Evolutionary conservation across 192 early-diverging fungal genomes (phyloP), one percentile per base, ranked within the genome.

Genomic region (Coemansia sp.): DNA sequence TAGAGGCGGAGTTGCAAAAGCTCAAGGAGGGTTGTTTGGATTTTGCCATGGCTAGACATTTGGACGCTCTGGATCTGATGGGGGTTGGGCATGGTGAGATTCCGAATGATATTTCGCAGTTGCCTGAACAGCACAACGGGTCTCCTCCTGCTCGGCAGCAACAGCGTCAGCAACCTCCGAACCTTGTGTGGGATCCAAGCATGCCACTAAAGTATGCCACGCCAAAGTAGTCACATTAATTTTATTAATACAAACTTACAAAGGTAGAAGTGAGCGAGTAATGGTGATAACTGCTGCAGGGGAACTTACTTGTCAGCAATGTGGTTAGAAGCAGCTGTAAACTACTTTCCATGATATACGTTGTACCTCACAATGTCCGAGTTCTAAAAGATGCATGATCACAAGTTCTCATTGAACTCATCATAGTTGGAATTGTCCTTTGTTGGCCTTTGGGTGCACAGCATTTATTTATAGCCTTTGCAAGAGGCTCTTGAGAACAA

Each of bases 1-100:
- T 92, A 64, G 89, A 90, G 59, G 73, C 85, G 17, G 88, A 90
- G 51, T 46, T 95, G 64, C 63, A 75, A 15, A 84, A 80, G 66
- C 86, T 93, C 53, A 74, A 78, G 55, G 80, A 86, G 27, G 89
- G 86, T 34, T 91, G 88, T 71, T 60, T 78, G 53, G 92, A 94
- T 70, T 93, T 88, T 78, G 87, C 82, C n/a, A 84, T 88, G 72
- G 85, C 88, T 0, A 69, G 93, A 36, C 79, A 88, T 45, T 66
- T 91, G 58, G 92, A 94, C 63, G 87, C 89, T 3, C 67, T 86
- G 63, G 84, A 91, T 32, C 62, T 77, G 36, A 63, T 84, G 62
- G 78, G 78, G 0, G 61, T 69, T 11, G 53, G 69, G 5, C 74
- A 76, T 10, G 65, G 63, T 11, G 78, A 76, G 21, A 62, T 68